Percentiles rank a stretch among this genome's conserved stretches.
Conservation (phyloP, 1,139 yeast species). For the Scheffersomyces parashehatae region DNA sequence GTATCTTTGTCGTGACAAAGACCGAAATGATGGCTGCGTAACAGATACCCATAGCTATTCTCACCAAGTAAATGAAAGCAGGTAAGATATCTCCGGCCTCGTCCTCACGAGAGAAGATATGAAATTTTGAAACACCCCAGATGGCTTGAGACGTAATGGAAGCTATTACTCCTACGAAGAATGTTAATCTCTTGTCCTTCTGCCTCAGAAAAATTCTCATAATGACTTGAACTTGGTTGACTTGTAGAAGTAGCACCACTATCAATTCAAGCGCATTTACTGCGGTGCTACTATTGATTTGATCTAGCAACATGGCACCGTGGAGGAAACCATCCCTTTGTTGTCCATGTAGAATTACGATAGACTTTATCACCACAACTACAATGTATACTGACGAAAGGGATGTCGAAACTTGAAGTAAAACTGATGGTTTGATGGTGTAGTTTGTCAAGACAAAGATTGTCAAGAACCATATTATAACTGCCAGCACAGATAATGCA, state of each 20-base stretch:
- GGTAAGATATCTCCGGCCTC: slow-evolving; percentile 66
- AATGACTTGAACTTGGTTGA: slow-evolving; percentile 75
- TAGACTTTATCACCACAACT: slow-evolving; percentile 49
- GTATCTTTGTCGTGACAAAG: slow-evolving; percentile 56
- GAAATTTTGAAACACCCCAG: slow-evolving; percentile 68
- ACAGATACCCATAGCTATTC: slow-evolving; percentile 72
- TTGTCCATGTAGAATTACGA: slow-evolving; percentile 47
- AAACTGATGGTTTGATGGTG: slow-evolving; percentile 53
- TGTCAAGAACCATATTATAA: slow-evolving; percentile 64
- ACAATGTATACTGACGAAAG: slow-evolving; percentile 56
- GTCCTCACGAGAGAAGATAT: slow-evolving; percentile 30
- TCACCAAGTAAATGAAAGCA: slow-evolving; percentile 74
- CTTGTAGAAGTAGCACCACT: slow-evolving; percentile 59
- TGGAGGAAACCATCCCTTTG: slow-evolving; percentile 58
- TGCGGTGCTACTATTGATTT: slow-evolving; percentile 47
- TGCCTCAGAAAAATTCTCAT: slow-evolving; percentile 72
- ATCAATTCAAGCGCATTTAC: slow-evolving; percentile 65
- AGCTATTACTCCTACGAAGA: slow-evolving; percentile 60
- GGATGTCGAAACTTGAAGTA: slow-evolving; percentile 46
- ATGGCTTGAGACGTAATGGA: slow-evolving; percentile 62
- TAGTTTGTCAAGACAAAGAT: slow-evolving; percentile 63
- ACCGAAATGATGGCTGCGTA: slow-evolving; percentile 69
- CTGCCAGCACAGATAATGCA: slow-evolving; percentile 64
- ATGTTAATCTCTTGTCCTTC: slow-evolving; percentile 66
- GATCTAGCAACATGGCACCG: slow-evolving; percentile 49